Evolutionary conservation across 2,329 filamentous ascomycete genomes (phyloP).

Genomic region (Pseudopithomyces chartarum): DNA sequence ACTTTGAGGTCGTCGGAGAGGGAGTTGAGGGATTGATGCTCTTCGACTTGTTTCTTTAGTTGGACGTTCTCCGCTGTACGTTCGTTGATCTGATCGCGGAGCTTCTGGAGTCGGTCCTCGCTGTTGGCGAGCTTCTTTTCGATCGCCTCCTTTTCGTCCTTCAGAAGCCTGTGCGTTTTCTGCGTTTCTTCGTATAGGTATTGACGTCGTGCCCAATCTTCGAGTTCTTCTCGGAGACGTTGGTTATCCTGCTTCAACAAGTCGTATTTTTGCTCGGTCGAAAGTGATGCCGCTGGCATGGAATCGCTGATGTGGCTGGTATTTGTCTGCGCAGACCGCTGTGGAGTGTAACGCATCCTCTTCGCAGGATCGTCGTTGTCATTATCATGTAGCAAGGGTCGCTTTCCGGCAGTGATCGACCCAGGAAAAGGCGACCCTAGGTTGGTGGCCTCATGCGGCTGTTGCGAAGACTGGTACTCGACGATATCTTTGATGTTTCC

Average conservation of each 20-base stretch:
- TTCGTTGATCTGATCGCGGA: constrained; percentile 24
- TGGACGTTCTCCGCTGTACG: constrained; percentile 18
- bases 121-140: constrained; percentile 22
- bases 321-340: constrained; percentile 24
- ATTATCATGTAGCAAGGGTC: constrained; percentile 31
- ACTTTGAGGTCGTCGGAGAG: constrained; percentile 29
- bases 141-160: constrained; percentile 21
- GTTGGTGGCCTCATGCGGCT: constrained; percentile 20
- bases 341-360: constrained; percentile 41
- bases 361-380: constrained; percentile 36
- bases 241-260: neutral
- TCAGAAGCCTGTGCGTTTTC: constrained; percentile 21
- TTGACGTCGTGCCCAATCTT: constrained; percentile 32
- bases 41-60: constrained; percentile 21
- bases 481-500: constrained; percentile 37
- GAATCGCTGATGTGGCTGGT: constrained; percentile 51
- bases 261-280: neutral
- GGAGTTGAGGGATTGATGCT: constrained; percentile 22
- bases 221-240: constrained; percentile 21
- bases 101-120: constrained; percentile 17
- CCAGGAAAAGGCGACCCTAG: constrained; percentile 21
- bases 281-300: constrained; percentile 31
- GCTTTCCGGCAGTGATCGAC: constrained; percentile 25
- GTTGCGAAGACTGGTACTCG: constrained; percentile 34
- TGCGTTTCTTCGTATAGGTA: constrained; percentile 30